Base-by-base conservation (phyloP, 1,139 yeast genomes). In the Suhomyces taliae region DNA sequence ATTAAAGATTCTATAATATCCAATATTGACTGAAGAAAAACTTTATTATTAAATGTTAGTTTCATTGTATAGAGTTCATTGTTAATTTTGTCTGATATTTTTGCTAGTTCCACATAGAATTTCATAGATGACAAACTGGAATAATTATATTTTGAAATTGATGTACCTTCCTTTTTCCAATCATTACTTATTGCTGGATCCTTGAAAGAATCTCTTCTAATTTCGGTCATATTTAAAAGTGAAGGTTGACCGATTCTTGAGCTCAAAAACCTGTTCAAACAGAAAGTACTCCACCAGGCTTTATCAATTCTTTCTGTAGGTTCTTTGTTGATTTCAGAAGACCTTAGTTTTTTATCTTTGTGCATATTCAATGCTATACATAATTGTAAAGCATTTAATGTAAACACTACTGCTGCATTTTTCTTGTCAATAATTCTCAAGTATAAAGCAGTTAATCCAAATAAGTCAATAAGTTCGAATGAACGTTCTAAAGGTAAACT, bases 301-400 rank as follows among this genome's bases (percentile, higher is more conserved):
- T 53, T 46, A 11, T 46, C 40, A 10, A 44, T 41, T 19, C 34
- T 37, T n/a, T 34, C 33, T 5, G 45, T 31, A 11, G 47, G 39
- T 31, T 37, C 36, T 19, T 38, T 39, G 31, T 45, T 49, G 6
- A 43, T 35, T 19, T 31, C 45, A 5, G 32, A 19, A 8, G 44
- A 33, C 19, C 53, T 45, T 14, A 48, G 32, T 9, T 43, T 37
- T 14, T 35, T 38, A 7, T 48, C 52, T 44, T 64, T 62, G 42
- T 66, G 69, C 7, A 66, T 41, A 40, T 66, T 65, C 34, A 66
- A 53, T 3, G 68, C 60, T 8, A 66, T 54, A 40, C 68, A 62
- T 43, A 66, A 44, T 44, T 65, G 67, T 36, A 66, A 54, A 2
- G 69, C 68, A 39, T 55, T 54, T 15, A 58, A 51, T 0, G 67